Evolutionary conservation across 345 rosid genomes (phyloP).

Genomic region (Bretschneidera sinensis): DNA sequence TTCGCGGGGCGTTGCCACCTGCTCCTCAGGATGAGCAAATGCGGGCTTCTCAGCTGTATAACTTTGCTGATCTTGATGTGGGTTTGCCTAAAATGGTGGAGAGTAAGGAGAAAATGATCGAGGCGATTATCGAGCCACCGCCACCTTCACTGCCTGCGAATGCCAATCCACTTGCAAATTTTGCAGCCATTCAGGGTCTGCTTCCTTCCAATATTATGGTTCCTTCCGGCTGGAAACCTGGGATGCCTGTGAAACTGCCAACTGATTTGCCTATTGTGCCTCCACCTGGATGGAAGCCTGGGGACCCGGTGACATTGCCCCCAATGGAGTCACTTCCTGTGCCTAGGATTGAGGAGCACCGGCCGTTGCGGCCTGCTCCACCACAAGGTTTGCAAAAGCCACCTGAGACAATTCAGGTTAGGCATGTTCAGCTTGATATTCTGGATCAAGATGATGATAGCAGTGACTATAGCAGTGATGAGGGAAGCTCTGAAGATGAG

Average conservation of each 20-base stretch:
- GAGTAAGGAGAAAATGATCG: constrained; percentile 50
- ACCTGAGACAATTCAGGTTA: constrained; percentile 69
- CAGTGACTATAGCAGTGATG: constrained; percentile 56
- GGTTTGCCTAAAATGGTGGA: constrained; percentile 68
- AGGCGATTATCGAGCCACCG: constrained; percentile 66
- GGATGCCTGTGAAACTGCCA: constrained; percentile 87
- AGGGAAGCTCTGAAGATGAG: constrained; percentile 38
- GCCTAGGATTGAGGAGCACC: constrained; percentile 45
- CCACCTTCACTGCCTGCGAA: constrained; percentile 31
- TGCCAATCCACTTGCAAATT: constrained; percentile 27
- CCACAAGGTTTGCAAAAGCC: constrained; percentile 57
- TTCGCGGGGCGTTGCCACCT: constrained; percentile 91
- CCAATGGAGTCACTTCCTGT: constrained; percentile 56
- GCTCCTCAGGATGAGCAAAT: constrained; percentile 98
- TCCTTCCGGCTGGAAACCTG: constrained; percentile 93
- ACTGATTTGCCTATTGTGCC: constrained; percentile 55
- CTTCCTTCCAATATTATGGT: constrained; percentile 60
- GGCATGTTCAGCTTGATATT: constrained; percentile 83
- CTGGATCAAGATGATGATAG: constrained; percentile 60
- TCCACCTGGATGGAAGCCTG: constrained; percentile 95
- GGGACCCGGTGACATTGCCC: constrained; percentile 72
- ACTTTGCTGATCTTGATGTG: constrained; percentile 79
- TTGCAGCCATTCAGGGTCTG: constrained; percentile 52
- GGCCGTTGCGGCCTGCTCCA: constrained; percentile 35
- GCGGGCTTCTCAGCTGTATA: constrained; percentile 86